Percentiles rank a stretch among this genome's conserved stretches.
Evolutionary conservation across 148 eudicot genomes (phyloP).

Genomic region (Camellia granthamiana): DNA sequence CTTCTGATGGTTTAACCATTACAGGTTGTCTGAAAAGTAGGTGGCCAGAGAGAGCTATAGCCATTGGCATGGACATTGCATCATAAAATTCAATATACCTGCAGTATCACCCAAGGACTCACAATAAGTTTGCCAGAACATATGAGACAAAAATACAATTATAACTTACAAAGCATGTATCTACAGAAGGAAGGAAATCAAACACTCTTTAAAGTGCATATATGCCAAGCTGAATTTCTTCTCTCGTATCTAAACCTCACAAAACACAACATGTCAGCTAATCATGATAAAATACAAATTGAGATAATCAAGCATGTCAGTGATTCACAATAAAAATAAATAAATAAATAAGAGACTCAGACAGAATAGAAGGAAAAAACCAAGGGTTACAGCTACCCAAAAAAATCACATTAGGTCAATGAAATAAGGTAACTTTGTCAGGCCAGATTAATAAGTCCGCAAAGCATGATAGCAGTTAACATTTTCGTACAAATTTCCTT

Average conservation of each 20-base stretch:
- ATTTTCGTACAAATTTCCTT: neutral
- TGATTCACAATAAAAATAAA: neutral
- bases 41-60: conserved; percentile 91
- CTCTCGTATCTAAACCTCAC: conserved; percentile 40
- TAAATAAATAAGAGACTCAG: neutral
- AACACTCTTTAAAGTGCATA: conserved; percentile 34
- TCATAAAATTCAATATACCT: conserved; percentile 94
- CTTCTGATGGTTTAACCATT: conserved; percentile 98
- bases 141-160: conserved; percentile 17
- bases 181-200: conserved; percentile 28
- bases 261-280: conserved; percentile 35
- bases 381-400: neutral
- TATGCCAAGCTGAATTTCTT: conserved; percentile 45
- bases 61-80: conserved; percentile 96
- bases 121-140: conserved; percentile 20
- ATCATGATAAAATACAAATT: conserved; percentile 2
- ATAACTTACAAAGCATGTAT: conserved; percentile 41
- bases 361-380: neutral
- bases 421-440: neutral
- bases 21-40: conserved; percentile 89
- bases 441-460: neutral
- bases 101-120: conserved; percentile 27
- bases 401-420: neutral
- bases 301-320: neutral
- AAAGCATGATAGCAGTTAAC: neutral